These are phyloP conservation scores for Saccharomycopsis fermentans DNA, from an alignment of 805 yeast species.

Conservation along the genomic window DNA sequence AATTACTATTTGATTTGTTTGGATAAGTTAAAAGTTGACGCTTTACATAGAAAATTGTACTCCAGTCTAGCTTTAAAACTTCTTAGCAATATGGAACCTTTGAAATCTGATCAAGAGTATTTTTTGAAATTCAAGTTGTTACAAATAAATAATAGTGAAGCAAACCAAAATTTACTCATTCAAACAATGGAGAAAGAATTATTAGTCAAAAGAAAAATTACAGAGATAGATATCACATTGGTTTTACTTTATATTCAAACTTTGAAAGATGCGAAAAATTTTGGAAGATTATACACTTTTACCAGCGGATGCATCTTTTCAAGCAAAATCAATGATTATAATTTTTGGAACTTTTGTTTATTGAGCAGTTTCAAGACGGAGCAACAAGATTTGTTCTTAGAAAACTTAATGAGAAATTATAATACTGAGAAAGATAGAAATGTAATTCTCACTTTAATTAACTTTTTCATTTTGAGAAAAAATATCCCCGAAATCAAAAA, in stretches of 20 bases:
- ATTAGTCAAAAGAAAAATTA: constrained; percentile 24
- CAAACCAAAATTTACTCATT: constrained; percentile 27
- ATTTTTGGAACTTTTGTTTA: constrained; percentile 54
- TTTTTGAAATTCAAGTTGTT: constrained; percentile 48
- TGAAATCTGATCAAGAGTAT: constrained; percentile 51
- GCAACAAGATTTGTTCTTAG: constrained; percentile 26
- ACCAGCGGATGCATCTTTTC: constrained; percentile 34
- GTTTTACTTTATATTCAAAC: constrained; percentile 43
- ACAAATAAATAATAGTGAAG: constrained; percentile 25
- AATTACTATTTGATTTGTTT: constrained; percentile 35
- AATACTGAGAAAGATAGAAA: constrained; percentile 37
- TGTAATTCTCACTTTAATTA: constrained; percentile 42
- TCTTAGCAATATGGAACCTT: constrained; percentile 43
- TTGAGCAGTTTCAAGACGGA: constrained; percentile 33
- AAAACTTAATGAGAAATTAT: not conserved
- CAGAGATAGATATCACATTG: constrained; percentile 51
- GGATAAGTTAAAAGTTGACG: constrained; percentile 24
- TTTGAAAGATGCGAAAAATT: constrained; percentile 32
- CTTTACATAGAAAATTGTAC: constrained; percentile 40
- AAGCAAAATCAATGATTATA: constrained; percentile 60
- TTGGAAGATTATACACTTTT: constrained; percentile 34
- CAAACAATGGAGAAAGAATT: constrained; percentile 17
- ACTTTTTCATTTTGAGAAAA: constrained; percentile 27
- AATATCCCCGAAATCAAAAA: not conserved
- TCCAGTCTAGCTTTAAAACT: constrained; percentile 53